Conservation (phyloP, 768 basidiomycete genomes). For the Lactifluus hygrophoroides region DNA sequence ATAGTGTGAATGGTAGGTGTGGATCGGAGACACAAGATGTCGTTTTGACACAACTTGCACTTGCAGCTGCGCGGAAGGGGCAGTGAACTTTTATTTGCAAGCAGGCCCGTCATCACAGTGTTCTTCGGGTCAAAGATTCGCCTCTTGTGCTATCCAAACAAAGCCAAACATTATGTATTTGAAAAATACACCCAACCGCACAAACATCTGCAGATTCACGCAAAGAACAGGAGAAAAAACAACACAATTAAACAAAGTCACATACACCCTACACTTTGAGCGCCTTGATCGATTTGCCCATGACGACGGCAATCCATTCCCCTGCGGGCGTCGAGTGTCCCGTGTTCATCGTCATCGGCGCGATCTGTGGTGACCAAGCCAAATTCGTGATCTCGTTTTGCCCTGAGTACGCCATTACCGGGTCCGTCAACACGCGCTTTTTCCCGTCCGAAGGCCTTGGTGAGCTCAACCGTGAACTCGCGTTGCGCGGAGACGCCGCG, state of each 20-base stretch:
- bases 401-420: slow-evolving; percentile 78
- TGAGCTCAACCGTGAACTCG: slow-evolving; percentile 66
- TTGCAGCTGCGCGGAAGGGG: no score
- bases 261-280: slow-evolving; percentile 55
- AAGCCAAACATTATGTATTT: background rate
- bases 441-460: slow-evolving; percentile 68
- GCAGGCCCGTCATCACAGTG: no score
- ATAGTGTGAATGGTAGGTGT: no score
- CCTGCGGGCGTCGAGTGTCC: slow-evolving; percentile 67
- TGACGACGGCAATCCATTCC: slow-evolving; percentile 82
- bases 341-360: slow-evolving; percentile 64
- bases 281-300: slow-evolving; percentile 74
- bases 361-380: slow-evolving; percentile 83
- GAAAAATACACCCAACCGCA: slow-evolving; percentile 1
- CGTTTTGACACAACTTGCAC: no score
- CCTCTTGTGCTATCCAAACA: background rate
- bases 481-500: slow-evolving; percentile 58
- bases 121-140: no score
- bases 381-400: slow-evolving; percentile 71
- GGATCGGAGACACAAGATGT: no score
- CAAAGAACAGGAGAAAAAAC: no score
- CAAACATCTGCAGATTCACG: no score
- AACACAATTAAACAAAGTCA: background rate
- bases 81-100: no score
- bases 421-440: slow-evolving; percentile 64